A percentile compares a stretch with the other conserved stretches of the same genome.
These are phyloP conservation scores for Ophiostoma piceae DNA, from an alignment of 2,329 filamentous ascomycete genomes.

Conservation along the genomic window DNA sequence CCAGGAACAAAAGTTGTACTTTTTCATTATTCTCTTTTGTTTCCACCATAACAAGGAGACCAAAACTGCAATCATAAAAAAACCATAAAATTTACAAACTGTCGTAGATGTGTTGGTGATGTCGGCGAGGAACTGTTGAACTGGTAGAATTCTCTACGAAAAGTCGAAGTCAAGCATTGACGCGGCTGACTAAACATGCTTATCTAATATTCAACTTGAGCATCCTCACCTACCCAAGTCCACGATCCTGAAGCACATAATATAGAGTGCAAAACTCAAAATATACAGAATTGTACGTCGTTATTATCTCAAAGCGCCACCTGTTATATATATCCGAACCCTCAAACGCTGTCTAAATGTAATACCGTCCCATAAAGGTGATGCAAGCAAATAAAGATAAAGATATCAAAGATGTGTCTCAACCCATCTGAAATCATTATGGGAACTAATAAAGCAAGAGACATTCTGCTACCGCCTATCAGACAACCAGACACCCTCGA, in stretches of 20 bases:
- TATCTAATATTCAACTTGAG: background rate
- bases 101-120: background rate
- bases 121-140: background rate
- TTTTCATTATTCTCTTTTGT: background rate
- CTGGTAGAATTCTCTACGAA: background rate
- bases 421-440: background rate
- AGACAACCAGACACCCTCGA: background rate
- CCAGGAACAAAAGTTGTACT: slow-evolving; percentile 6
- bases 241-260: background rate
- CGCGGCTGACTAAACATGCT: background rate
- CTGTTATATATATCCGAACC: background rate
- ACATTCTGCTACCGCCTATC: background rate
- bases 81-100: background rate
- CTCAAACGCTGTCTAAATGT: background rate
- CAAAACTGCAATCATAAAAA: slow-evolving; percentile 19
- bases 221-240: background rate
- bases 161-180: background rate
- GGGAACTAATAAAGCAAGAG: background rate
- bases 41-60: slow-evolving; percentile 3
- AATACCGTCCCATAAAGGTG: background rate
- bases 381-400: background rate
- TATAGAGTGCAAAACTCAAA: background rate
- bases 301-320: background rate
- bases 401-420: background rate
- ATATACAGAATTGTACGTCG: background rate